phyloP scores from a whole-genome alignment of 768 basidiomycete genomes.

The Punctularia strigosozonata region DNA sequence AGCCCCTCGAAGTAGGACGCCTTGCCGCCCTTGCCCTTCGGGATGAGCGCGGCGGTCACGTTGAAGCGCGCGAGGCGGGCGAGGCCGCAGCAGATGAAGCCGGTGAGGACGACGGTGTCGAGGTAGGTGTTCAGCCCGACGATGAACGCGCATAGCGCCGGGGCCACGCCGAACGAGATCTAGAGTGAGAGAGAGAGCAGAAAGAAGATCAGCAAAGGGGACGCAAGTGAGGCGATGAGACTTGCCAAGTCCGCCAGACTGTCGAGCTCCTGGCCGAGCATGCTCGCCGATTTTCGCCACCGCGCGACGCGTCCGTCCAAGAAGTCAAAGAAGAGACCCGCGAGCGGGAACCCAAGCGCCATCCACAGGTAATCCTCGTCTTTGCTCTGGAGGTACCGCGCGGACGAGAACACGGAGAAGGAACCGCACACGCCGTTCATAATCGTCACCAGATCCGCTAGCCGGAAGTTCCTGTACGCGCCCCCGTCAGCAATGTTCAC shows the following conservation, averaged over 20 bases:
- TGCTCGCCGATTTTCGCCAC: conserved; percentile 90
- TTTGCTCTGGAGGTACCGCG: conserved; percentile 72
- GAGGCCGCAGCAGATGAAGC: conserved; percentile 92
- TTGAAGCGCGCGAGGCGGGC: conserved; percentile 97
- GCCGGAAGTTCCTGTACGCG: conserved; percentile 76
- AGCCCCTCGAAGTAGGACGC: conserved; percentile 94
- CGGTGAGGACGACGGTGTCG: conserved; percentile 77
- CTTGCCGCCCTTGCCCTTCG: conserved; percentile 80
- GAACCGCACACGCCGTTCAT: conserved; percentile 99
- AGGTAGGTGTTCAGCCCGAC: conserved; percentile 86
- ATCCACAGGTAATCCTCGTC: conserved; percentile 75
- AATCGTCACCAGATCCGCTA: conserved; percentile 96
- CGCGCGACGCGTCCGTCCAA: conserved; percentile 96
- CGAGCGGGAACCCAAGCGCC: conserved; percentile 81
- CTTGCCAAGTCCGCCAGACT: conserved; percentile 89
- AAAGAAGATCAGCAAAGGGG: conserved; percentile 1
- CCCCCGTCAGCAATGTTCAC: not conserved
- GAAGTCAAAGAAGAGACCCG: conserved; percentile 96
- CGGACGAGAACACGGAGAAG: conserved; percentile 89
- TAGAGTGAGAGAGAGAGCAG: conserved; percentile 18
- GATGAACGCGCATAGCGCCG: conserved; percentile 84
- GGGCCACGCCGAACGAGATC: conserved; percentile 98
- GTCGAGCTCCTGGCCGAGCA: conserved; percentile 97
- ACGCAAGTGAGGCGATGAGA: conserved; percentile 9
- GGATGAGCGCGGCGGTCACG: conserved; percentile 90